Base-by-base conservation (phyloP, 345 rosid species). In the Heritiera fomes region DNA sequence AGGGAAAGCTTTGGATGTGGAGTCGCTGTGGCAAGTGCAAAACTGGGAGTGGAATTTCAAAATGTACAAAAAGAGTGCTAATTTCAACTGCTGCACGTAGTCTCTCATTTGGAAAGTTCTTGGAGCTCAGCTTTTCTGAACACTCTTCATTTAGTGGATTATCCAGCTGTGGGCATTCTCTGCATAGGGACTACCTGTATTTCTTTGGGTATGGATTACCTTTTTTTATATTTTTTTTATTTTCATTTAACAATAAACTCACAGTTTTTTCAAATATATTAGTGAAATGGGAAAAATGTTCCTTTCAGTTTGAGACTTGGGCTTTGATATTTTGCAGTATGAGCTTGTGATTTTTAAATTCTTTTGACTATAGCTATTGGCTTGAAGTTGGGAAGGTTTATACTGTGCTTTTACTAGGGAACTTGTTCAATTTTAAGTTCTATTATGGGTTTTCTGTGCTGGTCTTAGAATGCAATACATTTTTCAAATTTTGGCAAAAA, bases 1-100 rank as follows among this genome's bases (percentile, higher is more conserved):
- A 89, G 83, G 93, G 93, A 80, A 94, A 94, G 87, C 83, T 96
- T 75, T 96, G 99, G 99, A 96, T 94, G 99, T 96, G 99, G 99
- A 88, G 97, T 82, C 76, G 93, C 41, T 96, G 98, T 79, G 87
- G 91, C 53, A 89, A 90, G 88, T 96, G 99, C 83, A 88, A 84
- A 79, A 75, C 82, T 78, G 86, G 80, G 68, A 88, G 77, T 80
- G 90, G 89, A 62, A 72, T 58, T n/a, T 76, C 84, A 28, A 88
- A 78, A 77, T 84, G 95, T 64, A 91, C 99, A 20, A 94, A 91
- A 85, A 90, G 98, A 84, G 97, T 96, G 49, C 75, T 91, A 69
- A 79, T 96, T 74, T 96, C 97, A 17, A 77, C 86, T 78, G 89
- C 94, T 78, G 95, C 98, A 46, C 86, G 92, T 45, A 79, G 89